Percentiles rank a stretch among this genome's conserved stretches.
Conservation (phyloP, 805 yeast genomes). For the Hanseniaspora jakobsenii region DNA sequence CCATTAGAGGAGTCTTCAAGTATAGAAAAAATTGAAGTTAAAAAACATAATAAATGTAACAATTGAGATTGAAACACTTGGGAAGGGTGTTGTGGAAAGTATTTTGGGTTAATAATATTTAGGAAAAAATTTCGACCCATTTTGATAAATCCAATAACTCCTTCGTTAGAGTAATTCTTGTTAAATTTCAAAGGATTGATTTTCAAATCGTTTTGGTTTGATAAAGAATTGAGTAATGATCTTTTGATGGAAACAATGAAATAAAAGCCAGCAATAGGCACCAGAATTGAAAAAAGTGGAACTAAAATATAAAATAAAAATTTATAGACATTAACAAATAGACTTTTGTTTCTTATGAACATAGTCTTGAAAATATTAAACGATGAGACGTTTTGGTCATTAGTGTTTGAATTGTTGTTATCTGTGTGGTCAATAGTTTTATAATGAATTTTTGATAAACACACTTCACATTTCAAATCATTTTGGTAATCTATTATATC, state of each 20-base stretch:
- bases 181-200: no score
- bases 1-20: constrained; percentile 1
- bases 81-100: not conserved
- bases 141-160: no score
- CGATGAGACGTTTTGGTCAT: no score
- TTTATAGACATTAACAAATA: not conserved
- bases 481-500: constrained; percentile 12
- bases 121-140: no score
- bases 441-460: constrained; percentile 5
- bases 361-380: not conserved
- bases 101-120: not conserved
- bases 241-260: not conserved
- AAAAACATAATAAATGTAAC: not conserved
- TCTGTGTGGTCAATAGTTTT: not conserved
- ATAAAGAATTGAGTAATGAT: not conserved
- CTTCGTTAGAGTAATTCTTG: no score
- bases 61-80: not conserved
- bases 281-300: not conserved
- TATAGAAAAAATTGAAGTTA: not conserved
- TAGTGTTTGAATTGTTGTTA: not conserved
- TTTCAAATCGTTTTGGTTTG: not conserved
- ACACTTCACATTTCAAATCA: constrained; percentile 12
- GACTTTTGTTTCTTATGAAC: not conserved
- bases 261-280: not conserved
- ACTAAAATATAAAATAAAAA: not conserved